phyloP scores from a whole-genome alignment of 805 yeast species.

The Teunomyces kruisii region DNA sequence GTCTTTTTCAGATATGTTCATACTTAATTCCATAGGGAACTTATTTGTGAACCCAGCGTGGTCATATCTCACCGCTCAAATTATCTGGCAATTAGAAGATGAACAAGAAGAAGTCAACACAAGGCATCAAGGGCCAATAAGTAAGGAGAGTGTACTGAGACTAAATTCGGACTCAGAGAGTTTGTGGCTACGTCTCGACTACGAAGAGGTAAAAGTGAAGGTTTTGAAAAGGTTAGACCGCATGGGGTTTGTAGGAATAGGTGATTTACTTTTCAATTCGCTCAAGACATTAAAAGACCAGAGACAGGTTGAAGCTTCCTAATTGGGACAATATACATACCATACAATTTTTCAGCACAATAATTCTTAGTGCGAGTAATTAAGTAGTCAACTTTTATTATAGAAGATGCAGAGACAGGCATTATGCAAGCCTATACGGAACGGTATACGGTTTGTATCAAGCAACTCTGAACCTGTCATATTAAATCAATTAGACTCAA shows the following conservation, averaged over 20 bases:
- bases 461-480: not conserved
- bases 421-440: not conserved
- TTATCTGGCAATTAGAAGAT: conserved; percentile 50
- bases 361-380: not conserved
- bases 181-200: conserved; percentile 39
- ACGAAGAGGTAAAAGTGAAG: conserved; percentile 46
- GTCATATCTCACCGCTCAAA: conserved; percentile 41
- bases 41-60: conserved; percentile 54
- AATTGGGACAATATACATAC: not conserved
- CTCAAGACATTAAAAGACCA: conserved; percentile 47
- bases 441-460: not conserved
- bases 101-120: conserved; percentile 23
- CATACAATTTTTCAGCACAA: not conserved
- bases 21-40: conserved; percentile 34
- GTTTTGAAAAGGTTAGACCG: conserved; percentile 43
- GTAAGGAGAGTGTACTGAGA: conserved; percentile 39
- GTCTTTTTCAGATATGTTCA: conserved; percentile 30
- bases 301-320: conserved; percentile 4
- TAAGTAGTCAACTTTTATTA: no score
- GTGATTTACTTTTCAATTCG: conserved; percentile 52
- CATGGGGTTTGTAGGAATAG: conserved; percentile 49
- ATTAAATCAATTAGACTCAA: conserved; percentile 42
- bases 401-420: not conserved
- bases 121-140: conserved; percentile 55
- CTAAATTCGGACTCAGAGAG: conserved; percentile 26